Conservation (phyloP, 208 protist species). For the Histomonas meleagridis region DNA sequence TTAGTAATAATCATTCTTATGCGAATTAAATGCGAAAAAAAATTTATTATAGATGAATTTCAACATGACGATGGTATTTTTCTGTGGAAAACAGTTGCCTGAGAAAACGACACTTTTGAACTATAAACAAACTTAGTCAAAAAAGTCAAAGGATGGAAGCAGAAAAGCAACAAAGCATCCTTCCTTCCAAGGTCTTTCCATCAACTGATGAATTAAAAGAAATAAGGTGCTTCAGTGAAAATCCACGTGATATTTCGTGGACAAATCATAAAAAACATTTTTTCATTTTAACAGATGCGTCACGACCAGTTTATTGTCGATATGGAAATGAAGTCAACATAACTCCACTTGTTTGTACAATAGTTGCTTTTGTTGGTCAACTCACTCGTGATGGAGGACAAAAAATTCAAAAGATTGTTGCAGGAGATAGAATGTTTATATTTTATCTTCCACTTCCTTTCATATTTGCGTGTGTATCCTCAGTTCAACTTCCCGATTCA, state of each 20-base stretch:
- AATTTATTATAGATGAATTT: no score
- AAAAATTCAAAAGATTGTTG: slow-evolving; percentile 10
- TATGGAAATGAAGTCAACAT: slow-evolving; percentile 9
- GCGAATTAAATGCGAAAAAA: no score
- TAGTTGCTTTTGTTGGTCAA: background rate
- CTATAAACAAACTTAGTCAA: no score
- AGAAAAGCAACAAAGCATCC: no score
- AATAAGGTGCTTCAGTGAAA: background rate
- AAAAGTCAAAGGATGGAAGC: no score
- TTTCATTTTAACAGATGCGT: slow-evolving; percentile 7
- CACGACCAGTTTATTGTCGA: slow-evolving; percentile 14
- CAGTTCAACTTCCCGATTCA: background rate
- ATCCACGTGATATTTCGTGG: background rate
- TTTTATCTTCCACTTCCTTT: background rate
- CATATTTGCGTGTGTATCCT: background rate
- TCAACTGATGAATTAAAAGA: background rate
- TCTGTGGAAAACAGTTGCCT: no score
- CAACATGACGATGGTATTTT: no score
- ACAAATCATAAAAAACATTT: slow-evolving; percentile 28
- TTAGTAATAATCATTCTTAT: no score
- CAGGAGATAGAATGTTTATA: background rate
- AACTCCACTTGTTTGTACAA: background rate
- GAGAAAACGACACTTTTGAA: no score
- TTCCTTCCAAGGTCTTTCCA: no score
- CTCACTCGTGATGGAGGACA: background rate